Base-by-base conservation (phyloP, 495 filamentous ascomycete species). In the Penicillium herquei region DNA sequence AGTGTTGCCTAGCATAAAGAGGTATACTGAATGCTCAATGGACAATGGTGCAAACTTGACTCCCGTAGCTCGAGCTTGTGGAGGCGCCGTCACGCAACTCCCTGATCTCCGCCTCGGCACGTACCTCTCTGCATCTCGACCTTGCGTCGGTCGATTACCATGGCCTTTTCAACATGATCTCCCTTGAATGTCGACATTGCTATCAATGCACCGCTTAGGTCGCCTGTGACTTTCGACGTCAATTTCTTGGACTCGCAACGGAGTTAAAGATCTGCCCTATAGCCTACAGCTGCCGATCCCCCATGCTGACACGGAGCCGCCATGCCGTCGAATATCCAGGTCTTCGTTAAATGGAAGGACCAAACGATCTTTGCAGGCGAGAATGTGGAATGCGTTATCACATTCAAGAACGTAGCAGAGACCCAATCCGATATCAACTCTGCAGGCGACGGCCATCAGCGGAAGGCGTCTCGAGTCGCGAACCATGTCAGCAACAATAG, bases 281-380 rank as follows among this genome's bases (percentile, higher is more conserved):
- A 34, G 41, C 41, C 13, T 10, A 21, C 61, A 39, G 58, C 64
- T 26, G 21, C 21, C 21, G 21, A 26, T 26, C 21, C 69, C 68
- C 68, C 64, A 73, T 69, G 71, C 71, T 75, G 59, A 72, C 58
- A 39, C 46, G 37, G 57, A 62, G 58, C 58, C 72, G 73, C 68
- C 65, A 78, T 79, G 76, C 69, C 75, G 63, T 77, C 78, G 55
- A 81, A 95, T 76, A 92, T 98, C 65, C 87, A 90, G 63, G 93
- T 97, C 70, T 98, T 92, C 65, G 89, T 98, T 67, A 85, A 87
- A 74, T 98, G 88, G 90, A 89, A 88, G 69, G 90, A 89, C 64
- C 84, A 87, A 70, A 91, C 87, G 43, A 91, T 98, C 58, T 98
- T 96, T 71, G 90, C 95, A 32, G 95, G 95, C 58, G 94, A 98